Conservation (phyloP, 352 stramenopile species). For the Aphanomyces euteiches region DNA sequence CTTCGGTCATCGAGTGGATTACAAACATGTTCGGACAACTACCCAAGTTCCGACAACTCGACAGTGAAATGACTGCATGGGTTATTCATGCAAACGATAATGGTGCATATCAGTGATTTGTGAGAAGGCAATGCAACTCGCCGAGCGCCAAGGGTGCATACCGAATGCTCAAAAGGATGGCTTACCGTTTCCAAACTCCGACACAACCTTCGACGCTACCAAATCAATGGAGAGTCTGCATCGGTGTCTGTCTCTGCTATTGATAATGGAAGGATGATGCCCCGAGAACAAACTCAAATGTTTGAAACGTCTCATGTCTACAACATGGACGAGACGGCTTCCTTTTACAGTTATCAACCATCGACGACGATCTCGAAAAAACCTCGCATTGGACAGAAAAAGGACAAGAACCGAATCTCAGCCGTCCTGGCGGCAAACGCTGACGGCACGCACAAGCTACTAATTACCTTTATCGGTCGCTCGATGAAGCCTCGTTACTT, state of each 20-base stretch:
- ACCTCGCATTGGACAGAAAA: slow-evolving; percentile 32
- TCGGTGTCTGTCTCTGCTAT: too few relatives aligned
- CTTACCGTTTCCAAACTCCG: too few relatives aligned
- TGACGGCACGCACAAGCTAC: slow-evolving; percentile 39
- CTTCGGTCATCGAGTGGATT: too few relatives aligned
- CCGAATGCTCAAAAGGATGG: too few relatives aligned
- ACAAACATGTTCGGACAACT: too few relatives aligned
- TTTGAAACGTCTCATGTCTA: not conserved
- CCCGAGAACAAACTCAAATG: not conserved
- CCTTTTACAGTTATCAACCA: not conserved
- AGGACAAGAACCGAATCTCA: slow-evolving; percentile 36
- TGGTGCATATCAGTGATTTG: not conserved
- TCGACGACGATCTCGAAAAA: slow-evolving; percentile 20
- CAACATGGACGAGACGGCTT: not conserved
- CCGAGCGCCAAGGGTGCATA: too few relatives aligned
- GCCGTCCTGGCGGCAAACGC: slow-evolving; percentile 37
- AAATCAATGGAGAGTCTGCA: too few relatives aligned
- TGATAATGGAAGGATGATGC: not conserved
- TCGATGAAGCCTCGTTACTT: slow-evolving; percentile 38
- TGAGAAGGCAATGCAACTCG: too few relatives aligned
- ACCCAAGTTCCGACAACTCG: not conserved
- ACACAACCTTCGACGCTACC: too few relatives aligned
- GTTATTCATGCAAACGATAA: not conserved
- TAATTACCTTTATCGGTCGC: slow-evolving; percentile 38
- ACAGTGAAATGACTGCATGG: not conserved